These are phyloP conservation scores for Halophytophthora polymorphica DNA, from an alignment of 352 stramenopile species.

Conservation along the genomic window DNA sequence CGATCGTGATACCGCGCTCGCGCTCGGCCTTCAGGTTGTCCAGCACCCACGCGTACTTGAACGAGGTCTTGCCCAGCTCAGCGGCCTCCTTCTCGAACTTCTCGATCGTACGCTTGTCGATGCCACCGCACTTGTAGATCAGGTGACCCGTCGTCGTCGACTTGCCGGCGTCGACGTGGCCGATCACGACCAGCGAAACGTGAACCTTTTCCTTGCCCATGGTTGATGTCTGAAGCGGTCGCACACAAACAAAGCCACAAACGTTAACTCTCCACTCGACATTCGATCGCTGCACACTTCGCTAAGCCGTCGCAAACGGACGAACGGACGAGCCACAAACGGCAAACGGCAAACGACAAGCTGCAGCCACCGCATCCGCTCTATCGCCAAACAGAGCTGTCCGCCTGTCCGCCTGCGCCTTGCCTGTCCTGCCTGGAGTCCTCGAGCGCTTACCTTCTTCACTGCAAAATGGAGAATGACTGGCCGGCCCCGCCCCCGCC, in stretches of 20 bases:
- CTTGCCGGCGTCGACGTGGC: constrained; percentile 98
- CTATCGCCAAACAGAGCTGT: too few relatives aligned
- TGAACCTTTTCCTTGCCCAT: constrained; percentile 81
- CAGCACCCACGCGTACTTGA: constrained; percentile 99
- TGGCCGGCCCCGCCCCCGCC: neutral
- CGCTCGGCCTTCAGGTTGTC: constrained; percentile 98
- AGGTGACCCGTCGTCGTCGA: constrained; percentile 98
- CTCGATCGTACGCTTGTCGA: constrained; percentile 99
- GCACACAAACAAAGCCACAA: too few relatives aligned
- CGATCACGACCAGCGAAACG: constrained; percentile 94
- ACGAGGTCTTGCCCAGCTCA: constrained; percentile 97
- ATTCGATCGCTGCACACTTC: too few relatives aligned
- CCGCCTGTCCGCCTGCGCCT: too few relatives aligned
- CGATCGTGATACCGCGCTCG: constrained; percentile 97
- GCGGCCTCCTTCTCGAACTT: constrained; percentile 98
- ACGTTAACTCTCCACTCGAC: too few relatives aligned
- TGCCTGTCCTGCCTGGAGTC: too few relatives aligned
- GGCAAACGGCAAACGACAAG: too few relatives aligned
- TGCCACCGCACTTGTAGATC: constrained; percentile 99
- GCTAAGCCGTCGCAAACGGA: too few relatives aligned
- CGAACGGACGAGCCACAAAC: too few relatives aligned
- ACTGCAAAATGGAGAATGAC: constrained; percentile 44
- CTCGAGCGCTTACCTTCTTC: constrained; percentile 33
- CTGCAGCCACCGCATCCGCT: too few relatives aligned
- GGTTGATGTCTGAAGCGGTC: too few relatives aligned